A percentile compares a stretch with the other conserved stretches of the same genome.
Evolutionary conservation across 176 grass and related monocot species (phyloP).

Genomic region (Pontederia crassipes): DNA sequence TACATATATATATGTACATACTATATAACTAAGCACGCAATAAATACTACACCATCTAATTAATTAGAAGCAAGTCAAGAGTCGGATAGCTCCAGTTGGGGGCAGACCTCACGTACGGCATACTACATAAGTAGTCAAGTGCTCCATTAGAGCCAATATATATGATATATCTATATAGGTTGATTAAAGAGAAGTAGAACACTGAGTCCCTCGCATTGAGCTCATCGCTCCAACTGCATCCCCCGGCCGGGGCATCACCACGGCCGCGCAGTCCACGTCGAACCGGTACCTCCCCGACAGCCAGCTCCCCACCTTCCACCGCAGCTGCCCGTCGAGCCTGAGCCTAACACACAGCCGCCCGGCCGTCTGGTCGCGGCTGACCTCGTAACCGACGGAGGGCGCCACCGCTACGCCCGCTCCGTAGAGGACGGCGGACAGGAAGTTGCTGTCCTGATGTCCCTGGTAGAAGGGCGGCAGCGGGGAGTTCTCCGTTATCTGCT

Average conservation of each 20-base stretch:
- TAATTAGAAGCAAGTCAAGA: no score
- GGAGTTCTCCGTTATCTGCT: slow-evolving; percentile 25
- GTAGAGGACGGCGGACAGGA: slow-evolving; percentile 26
- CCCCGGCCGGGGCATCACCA: neutral
- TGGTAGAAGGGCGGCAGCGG: slow-evolving; percentile 38
- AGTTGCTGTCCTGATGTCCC: slow-evolving; percentile 25
- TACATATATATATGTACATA: no score
- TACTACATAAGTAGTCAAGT: no score
- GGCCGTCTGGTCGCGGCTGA: slow-evolving; percentile 7
- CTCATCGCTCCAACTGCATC: neutral
- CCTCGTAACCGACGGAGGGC: neutral
- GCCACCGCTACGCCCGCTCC: slow-evolving; percentile 12
- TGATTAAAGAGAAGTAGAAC: slow-evolving; percentile 18
- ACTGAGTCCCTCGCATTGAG: slow-evolving; percentile 13
- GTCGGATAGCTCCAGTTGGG: no score
- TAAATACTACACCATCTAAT: no score
- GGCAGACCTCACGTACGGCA: no score
- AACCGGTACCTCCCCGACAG: slow-evolving; percentile 43
- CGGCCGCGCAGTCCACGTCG: slow-evolving; percentile 43
- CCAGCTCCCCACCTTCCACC: slow-evolving; percentile 65
- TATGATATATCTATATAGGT: no score
- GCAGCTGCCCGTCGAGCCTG: slow-evolving; percentile 42
- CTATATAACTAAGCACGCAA: no score
- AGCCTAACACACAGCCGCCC: slow-evolving; percentile 28
- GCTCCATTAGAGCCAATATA: no score